Evolutionary conservation across 2,329 filamentous ascomycete species (phyloP), one percentile per base, ranked within the genome.

Genomic region (Blastomyces emzantsi): DNA sequence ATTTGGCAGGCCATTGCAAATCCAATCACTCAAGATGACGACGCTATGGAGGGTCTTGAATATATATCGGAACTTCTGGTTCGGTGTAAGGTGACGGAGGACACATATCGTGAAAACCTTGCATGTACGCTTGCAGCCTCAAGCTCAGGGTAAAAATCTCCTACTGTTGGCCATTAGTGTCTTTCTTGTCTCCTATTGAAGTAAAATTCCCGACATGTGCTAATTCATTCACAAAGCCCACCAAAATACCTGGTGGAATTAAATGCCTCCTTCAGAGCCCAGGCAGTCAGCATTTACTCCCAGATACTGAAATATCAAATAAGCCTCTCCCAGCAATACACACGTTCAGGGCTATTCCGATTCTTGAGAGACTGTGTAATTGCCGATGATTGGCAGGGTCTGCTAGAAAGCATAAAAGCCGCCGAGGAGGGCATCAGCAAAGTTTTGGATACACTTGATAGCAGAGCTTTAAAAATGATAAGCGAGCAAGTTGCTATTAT

Each of bases 31-130:
- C 56, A 59, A 43, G 56, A 45, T 43, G 41, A 43, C 17, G 39
- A 59, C 39, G 56, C 39, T 5, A 19, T 30, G n/a, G 36, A 59
- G 9, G 56, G 56, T n/a, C 39, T 59, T 45, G 56, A 59, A 47
- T 43, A 59, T 25, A 45, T 59, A 25, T 59, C 56, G 17, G 41
- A 59, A 28, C 56, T 59, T 59, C 41, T 59, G 3, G 41, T 59
- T 59, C 56, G 56, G 39, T 59, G 56, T 39, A 59, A 59, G 39
- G 56, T 59, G 3, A 59, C 22, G n/a, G 56, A 59, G 39, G 56
- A 59, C 25, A 43, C 39, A 8, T 59, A 59, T 43, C 36, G 39
- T 19, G 56, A 59, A 25, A 59, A 45, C 39, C 41, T 59, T 43
- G 56, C 36, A 11, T 45, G 33, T 59, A 28, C 25, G 56, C 56